Base-by-base conservation (phyloP, 1,284 basidiomycete species). In the Trichosporon coremiiforme region DNA sequence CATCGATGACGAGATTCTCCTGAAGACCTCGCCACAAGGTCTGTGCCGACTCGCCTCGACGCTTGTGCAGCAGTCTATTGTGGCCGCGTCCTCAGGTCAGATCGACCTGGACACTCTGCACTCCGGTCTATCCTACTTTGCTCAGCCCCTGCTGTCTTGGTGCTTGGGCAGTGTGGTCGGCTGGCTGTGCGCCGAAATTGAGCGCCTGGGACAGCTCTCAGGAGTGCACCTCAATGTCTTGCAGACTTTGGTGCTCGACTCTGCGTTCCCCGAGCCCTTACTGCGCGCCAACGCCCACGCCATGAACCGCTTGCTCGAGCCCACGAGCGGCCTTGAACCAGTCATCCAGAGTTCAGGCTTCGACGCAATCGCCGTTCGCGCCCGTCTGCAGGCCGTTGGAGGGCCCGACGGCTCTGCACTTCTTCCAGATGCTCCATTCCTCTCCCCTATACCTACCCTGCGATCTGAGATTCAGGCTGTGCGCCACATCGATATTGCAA, bases 141-240 rank as follows among this genome's bases (percentile, higher is more conserved):
- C 84, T 1, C 85, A 87, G 72, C 85, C 86, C 20, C 76, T 87
- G 0, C 77, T 87, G 3, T 85, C 83, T 73, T 87, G 85, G 81
- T 84, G 85, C 10, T 75, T 86, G n/a, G 85, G 84, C 1, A 84
- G 84, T 0, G 84, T 86, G 12, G 74, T 87, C 65, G 74, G 74
- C 0, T 85, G 84, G 84, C 75, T 84, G 7, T 79, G 77, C 41
- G 66, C 64, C 17, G 83, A 84, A 73, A 80, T 81, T 31, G 73
- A 75, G 41, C 73, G 83, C 9, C 78, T 80, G 68, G 82, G 83
- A 4, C 68, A 76, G 3, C 69, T 82, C 10, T 80, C 82, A 0
- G 77, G 77, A 0, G 67, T 80, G n/a, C 79, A 82, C 67, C 76
- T 83, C 10, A 77, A 82, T 57, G 81, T 82, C 0, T 75, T 84